phyloP scores from a whole-genome alignment of 257 asterid species.

The Solanum paucissectum region DNA sequence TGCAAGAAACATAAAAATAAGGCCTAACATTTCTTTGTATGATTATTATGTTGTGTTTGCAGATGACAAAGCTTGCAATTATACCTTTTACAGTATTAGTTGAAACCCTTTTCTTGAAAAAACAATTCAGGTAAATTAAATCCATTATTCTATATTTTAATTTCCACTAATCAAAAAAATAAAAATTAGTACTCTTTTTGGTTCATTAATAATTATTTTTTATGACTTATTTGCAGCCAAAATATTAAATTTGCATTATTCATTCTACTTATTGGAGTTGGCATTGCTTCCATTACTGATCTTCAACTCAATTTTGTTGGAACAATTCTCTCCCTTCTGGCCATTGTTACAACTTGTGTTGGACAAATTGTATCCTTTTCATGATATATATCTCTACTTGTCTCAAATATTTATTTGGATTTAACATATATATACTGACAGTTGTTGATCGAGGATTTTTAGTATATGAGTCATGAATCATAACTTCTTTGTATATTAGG shows the following conservation, averaged over 20 bases:
- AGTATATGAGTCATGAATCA: background rate
- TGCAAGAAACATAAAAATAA: background rate
- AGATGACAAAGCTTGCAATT: slow-evolving; percentile 95
- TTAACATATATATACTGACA: background rate
- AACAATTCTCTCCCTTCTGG: slow-evolving; percentile 62
- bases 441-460: accelerated
- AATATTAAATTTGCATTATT: slow-evolving; percentile 57
- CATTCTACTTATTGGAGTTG: slow-evolving; percentile 67
- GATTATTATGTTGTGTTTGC: background rate
- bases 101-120: slow-evolving; percentile 70
- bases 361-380: slow-evolving; percentile 68
- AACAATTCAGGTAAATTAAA: slow-evolving; percentile 59
- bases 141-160: background rate
- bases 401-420: background rate
- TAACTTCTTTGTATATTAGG: background rate
- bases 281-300: slow-evolving; percentile 80
- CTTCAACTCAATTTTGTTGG: slow-evolving; percentile 91
- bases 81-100: slow-evolving; percentile 83
- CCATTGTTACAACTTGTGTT: slow-evolving; percentile 79
- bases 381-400: background rate
- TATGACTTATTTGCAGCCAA: slow-evolving; percentile 32
- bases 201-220: background rate
- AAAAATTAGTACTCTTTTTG: background rate
- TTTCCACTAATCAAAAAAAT: background rate
- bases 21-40: background rate